Evolutionary conservation across 257 asterid species (phyloP).

Genomic region (Jacaranda mimosifolia): DNA sequence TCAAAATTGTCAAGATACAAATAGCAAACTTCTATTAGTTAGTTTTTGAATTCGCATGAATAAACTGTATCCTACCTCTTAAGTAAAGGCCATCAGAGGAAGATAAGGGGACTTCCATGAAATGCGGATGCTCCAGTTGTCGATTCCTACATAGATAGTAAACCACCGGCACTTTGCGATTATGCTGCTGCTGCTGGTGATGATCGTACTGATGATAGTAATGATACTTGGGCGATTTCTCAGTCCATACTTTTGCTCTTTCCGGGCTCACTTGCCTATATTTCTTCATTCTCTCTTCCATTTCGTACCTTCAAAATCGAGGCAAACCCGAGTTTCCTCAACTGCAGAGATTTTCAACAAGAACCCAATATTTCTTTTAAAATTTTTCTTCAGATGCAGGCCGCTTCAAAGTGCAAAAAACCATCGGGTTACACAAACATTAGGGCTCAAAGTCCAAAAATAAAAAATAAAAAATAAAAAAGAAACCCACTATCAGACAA

Average conservation of each 20-base stretch:
- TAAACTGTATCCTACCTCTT: conserved; percentile 60
- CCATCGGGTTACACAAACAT: not conserved
- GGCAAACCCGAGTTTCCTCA: not conserved
- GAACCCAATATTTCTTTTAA: not conserved
- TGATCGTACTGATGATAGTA: conserved; percentile 35
- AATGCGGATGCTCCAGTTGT: conserved; percentile 97
- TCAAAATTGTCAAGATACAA: not conserved
- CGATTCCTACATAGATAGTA: conserved; percentile 86
- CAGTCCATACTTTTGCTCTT: conserved; percentile 77
- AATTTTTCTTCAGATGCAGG: not conserved
- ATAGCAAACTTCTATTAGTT: conserved; percentile 5
- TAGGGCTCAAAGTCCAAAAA: not conserved
- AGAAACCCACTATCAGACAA: conserved; percentile 8
- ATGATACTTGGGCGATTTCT: conserved; percentile 68
- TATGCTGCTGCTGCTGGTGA: conserved; percentile 39
- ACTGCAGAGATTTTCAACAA: not conserved
- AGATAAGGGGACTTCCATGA: conserved; percentile 90
- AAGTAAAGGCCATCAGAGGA: conserved; percentile 86
- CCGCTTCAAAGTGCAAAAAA: not conserved
- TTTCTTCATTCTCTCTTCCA: conserved; percentile 62
- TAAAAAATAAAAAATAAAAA: not conserved
- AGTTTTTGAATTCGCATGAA: not conserved
- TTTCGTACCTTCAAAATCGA: conserved; percentile 25
- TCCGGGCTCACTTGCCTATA: conserved; percentile 68
- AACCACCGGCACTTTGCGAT: conserved; percentile 72